Conservation (phyloP, 163 green algal species). For the Chlorella variabilis region DNA sequence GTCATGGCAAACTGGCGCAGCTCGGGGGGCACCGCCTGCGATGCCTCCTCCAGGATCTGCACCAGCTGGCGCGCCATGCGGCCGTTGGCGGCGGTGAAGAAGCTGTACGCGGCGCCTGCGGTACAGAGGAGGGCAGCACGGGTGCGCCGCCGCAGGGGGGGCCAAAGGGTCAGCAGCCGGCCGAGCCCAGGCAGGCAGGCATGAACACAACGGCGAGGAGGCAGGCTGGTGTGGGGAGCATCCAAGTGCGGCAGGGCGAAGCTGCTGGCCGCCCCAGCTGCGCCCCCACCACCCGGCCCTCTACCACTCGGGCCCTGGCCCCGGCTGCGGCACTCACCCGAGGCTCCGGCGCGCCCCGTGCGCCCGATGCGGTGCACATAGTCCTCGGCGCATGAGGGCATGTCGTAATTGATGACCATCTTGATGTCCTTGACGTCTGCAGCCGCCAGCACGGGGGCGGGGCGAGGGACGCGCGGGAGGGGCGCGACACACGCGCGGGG, state of each 20-base stretch:
- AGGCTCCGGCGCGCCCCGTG: slow-evolving; percentile 91
- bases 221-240: neutral
- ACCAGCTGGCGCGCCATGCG: slow-evolving; percentile 64
- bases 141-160: no score
- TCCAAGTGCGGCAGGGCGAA: neutral
- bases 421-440: slow-evolving; percentile 92
- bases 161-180: no score
- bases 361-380: slow-evolving; percentile 99
- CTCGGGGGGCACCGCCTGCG: slow-evolving; percentile 60
- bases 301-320: no score
- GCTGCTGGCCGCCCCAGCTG: no score
- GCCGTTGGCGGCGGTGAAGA: slow-evolving; percentile 88
- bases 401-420: slow-evolving; percentile 97
- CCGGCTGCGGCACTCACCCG: slow-evolving; percentile 67
- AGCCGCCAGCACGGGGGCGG: neutral
- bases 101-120: slow-evolving; percentile 77
- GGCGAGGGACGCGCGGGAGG: neutral
- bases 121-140: neutral
- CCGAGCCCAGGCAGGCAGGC: no score
- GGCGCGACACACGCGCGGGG: neutral
- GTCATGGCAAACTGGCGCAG: slow-evolving; percentile 50
- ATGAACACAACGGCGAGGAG: no score
- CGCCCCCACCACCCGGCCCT: no score
- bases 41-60: slow-evolving; percentile 59
- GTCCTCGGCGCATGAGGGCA: slow-evolving; percentile 78